Evolutionary conservation across 2,329 filamentous ascomycete genomes (phyloP), one percentile per base, ranked within the genome.

Genomic region (Acrodontium crateriforme): DNA sequence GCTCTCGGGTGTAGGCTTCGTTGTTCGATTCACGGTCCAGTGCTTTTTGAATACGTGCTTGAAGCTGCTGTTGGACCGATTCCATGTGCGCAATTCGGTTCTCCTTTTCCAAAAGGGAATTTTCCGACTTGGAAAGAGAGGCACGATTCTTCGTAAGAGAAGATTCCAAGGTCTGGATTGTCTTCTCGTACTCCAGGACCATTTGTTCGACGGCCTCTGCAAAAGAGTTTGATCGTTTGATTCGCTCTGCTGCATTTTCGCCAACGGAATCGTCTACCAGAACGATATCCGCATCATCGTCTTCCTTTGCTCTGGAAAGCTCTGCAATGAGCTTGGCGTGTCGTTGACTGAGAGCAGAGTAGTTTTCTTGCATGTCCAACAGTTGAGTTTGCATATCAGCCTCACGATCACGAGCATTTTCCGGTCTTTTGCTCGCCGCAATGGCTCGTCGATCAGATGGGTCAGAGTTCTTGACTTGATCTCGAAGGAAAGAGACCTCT

Each of bases 131-230:
- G 8, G 89, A 78, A 16, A 98, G 64, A 0, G 81, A 83, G 18
- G 79, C 68, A 32, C 89, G 72, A 1, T 89, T 95, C 46, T 74
- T 89, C 1, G 85, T 85, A 9, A 98, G 69, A 2, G 85, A 94
- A 27, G 84, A 75, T 54, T 98, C 89, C 10, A 98, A 68, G 29
- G 73, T 78, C 52, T 95, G 85, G 27, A 98, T 98, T 0, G 91
- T 98, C 65, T 92, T 95, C 54, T 98, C 91, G 50, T 98, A 98
- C 56, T 98, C 89, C 26, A 95, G 62, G 3, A 98, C 83, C 13
- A 98, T 83, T 48, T 92, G 81, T 47, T 98, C 89, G 12, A 98
- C 87, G 16, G 87, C 87, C 50, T 92, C 79, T 2, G 87, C 85
- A 50, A 98, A 95, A 0, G 82, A 91, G 51, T 91, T 93, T 11